Conservation (phyloP, 2,329 filamentous ascomycete species). For the Massarina eburnea region DNA sequence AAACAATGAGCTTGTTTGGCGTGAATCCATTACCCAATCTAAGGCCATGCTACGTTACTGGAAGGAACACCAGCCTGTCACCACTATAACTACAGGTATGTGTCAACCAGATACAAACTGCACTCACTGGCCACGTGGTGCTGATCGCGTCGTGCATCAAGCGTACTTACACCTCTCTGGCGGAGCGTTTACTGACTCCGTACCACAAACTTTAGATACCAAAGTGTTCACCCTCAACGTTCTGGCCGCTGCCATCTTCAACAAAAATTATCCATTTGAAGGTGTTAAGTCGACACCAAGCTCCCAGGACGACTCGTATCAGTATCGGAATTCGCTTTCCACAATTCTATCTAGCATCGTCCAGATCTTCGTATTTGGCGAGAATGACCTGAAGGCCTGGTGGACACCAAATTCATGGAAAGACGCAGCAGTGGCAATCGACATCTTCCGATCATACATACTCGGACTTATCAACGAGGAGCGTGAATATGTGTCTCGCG, state of each 20-base stretch:
- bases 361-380: constrained; percentile 14
- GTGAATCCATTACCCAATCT: constrained; percentile 14
- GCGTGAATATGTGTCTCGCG: background rate
- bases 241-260: constrained; percentile 14
- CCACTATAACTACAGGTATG: background rate
- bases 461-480: constrained; percentile 2
- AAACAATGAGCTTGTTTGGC: constrained; percentile 31
- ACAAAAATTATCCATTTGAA: constrained; percentile 14
- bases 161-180: no score
- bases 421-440: constrained; percentile 8
- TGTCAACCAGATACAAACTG: background rate
- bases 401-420: constrained; percentile 14
- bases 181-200: no score
- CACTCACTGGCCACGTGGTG: no score
- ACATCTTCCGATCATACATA: constrained; percentile 11
- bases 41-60: constrained; percentile 21
- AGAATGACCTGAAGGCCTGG: constrained; percentile 7
- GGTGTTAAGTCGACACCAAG: background rate
- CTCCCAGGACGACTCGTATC: constrained; percentile 3
- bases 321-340: constrained; percentile 12
- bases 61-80: constrained; percentile 7
- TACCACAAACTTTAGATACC: constrained; percentile 9
- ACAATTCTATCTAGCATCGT: constrained; percentile 12
- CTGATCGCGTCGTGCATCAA: background rate
- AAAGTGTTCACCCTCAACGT: constrained; percentile 18